Base-by-base conservation (phyloP, 805 yeast genomes). In the Candida easanensis region DNA sequence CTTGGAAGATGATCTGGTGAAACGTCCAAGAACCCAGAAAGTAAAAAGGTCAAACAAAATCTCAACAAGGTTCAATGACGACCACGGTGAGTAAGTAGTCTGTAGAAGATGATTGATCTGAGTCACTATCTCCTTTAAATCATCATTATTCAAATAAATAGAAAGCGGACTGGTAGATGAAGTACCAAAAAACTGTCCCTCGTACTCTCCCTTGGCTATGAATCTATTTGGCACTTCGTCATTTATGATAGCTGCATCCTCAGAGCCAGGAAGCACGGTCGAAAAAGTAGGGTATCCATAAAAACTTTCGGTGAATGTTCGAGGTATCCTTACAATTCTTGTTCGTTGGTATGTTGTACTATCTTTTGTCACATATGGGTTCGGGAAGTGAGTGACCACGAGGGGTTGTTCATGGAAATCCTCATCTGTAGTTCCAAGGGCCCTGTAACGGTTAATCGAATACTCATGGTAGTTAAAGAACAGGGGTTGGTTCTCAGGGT, bases 381-480 rank as follows among this genome's bases (percentile, higher is more conserved):
- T 80, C 5, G 88, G 89, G 55, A 82, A 84, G 60, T 84, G 90
- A 25, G 82, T 82, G 9, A 80, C 60, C 17, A 77, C 74, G 10
- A 80, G 51, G 2, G 74, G 61, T 25, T 54, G 57, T 3, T 61
- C 61, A 35, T 63, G 63, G 23, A 55, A 53, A 27, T 57, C 65
- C 33, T 62, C 61, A 13, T 41, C 46, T 4, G 26, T 42, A 14
- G 42, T 42, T 1, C 41, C 54, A 2, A 61, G 20, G 13, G 48
- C 52, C 7, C 53, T 42, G 58, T 70, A 69, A 17, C 63, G 63
- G 3, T 58, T 55, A 11, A 66, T 64, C 4, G 74, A 51, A 54
- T 67, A 80, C 57, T 84, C 90, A 55, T 84, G 88, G 52, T 81
- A 82, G 57, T 84, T 84, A 71, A 80, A 84, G 57, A 79, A 82